Base-by-base conservation (phyloP, 371 early-diverging fungal species). In the Rhizopus delemar region DNA sequence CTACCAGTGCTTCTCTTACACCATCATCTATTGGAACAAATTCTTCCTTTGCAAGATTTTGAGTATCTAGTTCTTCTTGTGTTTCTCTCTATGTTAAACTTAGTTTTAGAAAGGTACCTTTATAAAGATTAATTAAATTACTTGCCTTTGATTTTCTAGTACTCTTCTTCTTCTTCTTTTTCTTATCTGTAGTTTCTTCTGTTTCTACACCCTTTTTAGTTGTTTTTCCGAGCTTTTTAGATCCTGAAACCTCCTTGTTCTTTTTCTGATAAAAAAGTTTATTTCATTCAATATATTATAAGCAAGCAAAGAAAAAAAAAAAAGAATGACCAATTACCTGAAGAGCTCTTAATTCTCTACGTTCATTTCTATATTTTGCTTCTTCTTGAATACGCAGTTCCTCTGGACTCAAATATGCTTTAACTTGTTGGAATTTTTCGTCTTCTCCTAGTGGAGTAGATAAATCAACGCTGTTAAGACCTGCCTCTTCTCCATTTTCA, bases 331-430 rank as follows among this genome's bases (percentile, higher is more conserved):
- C 3, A 13, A 1, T 33, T 53, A 61, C 69, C 62, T 74, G 58
- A 49, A 80, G 74, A 6, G 66, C 59, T 36, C 77, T 69, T 38
- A 68, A 60, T 59, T 80, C 75, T 59, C 78, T 73, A 15, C 71
- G 61, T 41, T 72, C 74, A 22, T 56, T 51, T 51, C 68, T 78
- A 13, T 70, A 79, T 38, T 77, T 71, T 6, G 75, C 79, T 51
- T 86, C 84, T 65, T 86, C 85, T 35, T 74, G 67, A 34, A 74
- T 73, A 35, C 85, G 83, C 3, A 78, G 56, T 62, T 87, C 85
- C 53, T 89, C 86, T 0, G 89, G 87, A 29, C 81, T 80, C 53
- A 77, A 68, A 59, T 89, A 89, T 4, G 86, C 77, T 53, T 80
- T 67, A 7, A 77, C 71, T 34, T 84, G 83, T 13, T 86, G 86